These are phyloP conservation scores for Ajuga chamaepitys DNA, from an alignment of 257 asterid species.

Conservation along the genomic window DNA sequence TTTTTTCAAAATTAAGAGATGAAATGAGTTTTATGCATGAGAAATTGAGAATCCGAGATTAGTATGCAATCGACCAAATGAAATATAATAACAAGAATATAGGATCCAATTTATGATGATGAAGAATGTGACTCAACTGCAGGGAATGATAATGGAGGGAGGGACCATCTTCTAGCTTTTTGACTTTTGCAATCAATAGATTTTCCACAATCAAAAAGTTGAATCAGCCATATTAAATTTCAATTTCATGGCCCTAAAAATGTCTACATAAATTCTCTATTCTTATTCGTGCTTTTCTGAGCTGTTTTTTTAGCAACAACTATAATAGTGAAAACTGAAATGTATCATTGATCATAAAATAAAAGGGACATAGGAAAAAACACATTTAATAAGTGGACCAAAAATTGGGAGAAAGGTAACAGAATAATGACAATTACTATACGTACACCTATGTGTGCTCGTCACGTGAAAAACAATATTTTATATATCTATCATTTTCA, in stretches of 20 bases:
- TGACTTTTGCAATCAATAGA: conserved; percentile 27
- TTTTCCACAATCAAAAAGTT: conserved; percentile 28
- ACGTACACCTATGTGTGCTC: not conserved
- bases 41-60: conserved; percentile 7
- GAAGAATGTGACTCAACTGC: conserved; percentile 21
- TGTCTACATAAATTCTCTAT: conserved; percentile 17
- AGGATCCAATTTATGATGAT: conserved; percentile 42
- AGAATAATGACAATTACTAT: not conserved
- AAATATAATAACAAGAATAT: conserved; percentile 24
- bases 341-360: not conserved
- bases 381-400: not conserved
- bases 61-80: conserved; percentile 11
- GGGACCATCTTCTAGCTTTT: conserved; percentile 39
- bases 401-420: not conserved
- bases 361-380: not conserved
- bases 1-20: too few relatives aligned
- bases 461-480: not conserved
- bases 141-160: conserved; percentile 34
- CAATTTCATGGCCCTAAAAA: conserved; percentile 27
- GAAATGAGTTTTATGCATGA: not conserved
- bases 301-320: conserved; percentile 18
- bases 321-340: conserved; percentile 2
- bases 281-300: conserved; percentile 21
- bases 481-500: not conserved
- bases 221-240: too few relatives aligned